Percentiles rank a stretch among this genome's conserved stretches.
Conservation (phyloP, 495 filamentous ascomycete genomes). For the Aspergillus indologenus region DNA sequence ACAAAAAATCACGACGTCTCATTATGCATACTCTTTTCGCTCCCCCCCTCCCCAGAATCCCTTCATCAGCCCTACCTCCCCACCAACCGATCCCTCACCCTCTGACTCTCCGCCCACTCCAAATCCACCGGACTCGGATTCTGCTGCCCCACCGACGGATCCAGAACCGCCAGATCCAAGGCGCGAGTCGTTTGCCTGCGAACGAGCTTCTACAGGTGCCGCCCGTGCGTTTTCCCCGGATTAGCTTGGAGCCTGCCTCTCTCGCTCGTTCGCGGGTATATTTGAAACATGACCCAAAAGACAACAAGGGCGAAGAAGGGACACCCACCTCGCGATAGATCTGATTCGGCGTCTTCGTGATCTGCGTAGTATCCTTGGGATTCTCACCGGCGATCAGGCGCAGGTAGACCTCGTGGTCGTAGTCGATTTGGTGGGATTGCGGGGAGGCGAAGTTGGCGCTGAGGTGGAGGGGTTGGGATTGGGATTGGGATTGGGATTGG, state of each 20-base stretch:
- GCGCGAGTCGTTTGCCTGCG: conserved; percentile 13
- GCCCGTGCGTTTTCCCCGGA: no score
- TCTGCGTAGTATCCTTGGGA: background rate
- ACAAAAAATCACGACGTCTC: no score
- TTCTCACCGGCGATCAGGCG: conserved; percentile 23
- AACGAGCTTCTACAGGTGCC: background rate
- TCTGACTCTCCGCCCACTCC: conserved; percentile 27
- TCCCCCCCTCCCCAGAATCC: no score
- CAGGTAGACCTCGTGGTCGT: conserved; percentile 33
- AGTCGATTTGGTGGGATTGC: conserved; percentile 23
- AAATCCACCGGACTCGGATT: conserved; percentile 28
- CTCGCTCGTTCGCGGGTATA: no score
- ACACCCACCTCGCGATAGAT: conserved; percentile 28
- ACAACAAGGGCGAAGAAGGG: no score
- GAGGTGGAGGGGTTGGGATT: conserved; percentile 9
- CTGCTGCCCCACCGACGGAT: conserved; percentile 17
- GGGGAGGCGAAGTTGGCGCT: conserved; percentile 24
- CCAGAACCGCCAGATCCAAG: conserved; percentile 27
- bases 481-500: background rate
- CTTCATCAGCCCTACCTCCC: no score
- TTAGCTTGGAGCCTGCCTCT: background rate
- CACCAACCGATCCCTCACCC: conserved; percentile 11
- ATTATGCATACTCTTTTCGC: no score
- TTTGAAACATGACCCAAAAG: no score
- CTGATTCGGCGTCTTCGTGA: conserved; percentile 29